phyloP scores from a whole-genome alignment of 2,329 filamentous ascomycete genomes.

The Fusarium sp. region DNA sequence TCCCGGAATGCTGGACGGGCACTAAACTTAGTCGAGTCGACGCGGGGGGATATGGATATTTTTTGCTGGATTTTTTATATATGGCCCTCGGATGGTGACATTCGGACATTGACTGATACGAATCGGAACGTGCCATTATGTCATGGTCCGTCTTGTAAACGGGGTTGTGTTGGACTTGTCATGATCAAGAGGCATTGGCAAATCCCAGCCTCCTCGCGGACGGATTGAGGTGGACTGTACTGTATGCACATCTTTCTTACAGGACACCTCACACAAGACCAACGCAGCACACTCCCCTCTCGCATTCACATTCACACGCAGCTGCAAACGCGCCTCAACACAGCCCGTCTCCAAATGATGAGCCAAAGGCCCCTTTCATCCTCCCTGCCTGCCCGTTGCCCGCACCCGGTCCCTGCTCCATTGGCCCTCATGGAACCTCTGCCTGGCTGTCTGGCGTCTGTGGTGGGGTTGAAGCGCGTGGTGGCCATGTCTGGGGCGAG shows the following conservation, averaged over 20 bases:
- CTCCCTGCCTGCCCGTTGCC: conserved; percentile 26
- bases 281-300: too few species aligned
- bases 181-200: conserved; percentile 16
- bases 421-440: conserved; percentile 36
- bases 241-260: not conserved
- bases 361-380: conserved; percentile 18
- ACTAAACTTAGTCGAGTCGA: conserved; percentile 43
- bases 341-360: conserved; percentile 13
- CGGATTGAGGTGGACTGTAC: not conserved
- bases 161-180: not conserved
- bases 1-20: conserved; percentile 37
- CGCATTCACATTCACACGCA: not conserved
- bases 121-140: conserved; percentile 11
- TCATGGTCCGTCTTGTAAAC: not conserved
- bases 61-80: conserved; percentile 5
- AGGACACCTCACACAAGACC: conserved; percentile 32
- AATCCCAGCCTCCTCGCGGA: conserved; percentile 4
- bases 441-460: conserved; percentile 26
- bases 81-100: conserved; percentile 12
- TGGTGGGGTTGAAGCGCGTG: conserved; percentile 36
- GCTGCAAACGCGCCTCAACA: conserved; percentile 5
- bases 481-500: conserved; percentile 22
- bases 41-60: conserved; percentile 30
- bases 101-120: conserved; percentile 14
- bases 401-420: conserved; percentile 44